Base-by-base conservation (phyloP, 345 rosid species). In the Salix udensis region DNA sequence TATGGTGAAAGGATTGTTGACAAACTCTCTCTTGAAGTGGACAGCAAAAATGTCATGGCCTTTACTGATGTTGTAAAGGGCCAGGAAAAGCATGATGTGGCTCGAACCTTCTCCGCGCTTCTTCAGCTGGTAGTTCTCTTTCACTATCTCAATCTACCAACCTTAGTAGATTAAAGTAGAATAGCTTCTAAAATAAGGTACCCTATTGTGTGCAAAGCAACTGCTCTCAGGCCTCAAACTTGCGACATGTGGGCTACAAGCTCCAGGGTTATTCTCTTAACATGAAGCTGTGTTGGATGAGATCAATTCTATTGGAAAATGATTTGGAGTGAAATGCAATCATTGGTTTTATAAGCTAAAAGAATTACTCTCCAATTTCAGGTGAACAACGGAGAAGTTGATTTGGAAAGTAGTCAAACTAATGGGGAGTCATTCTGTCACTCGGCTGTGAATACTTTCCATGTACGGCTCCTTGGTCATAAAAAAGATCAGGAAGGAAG, bases 321-420 rank as follows among this genome's bases (percentile, higher is more conserved):
- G 19, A 36, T 70, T 69, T 24, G 34, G 24, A 55, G 50, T 66
- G 34, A 13, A 37, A 19, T 50, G 4, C 44, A 53, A 16, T 40
- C 37, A 9, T 65, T 52, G 18, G 46, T 65, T 62, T 30, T 2
- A 26, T 46, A 39, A 18, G 44, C 18, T 9, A 50, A n/a, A 70
- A 37, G 23, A 39, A 5, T 48, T 37, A 40, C 18, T 70, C 83
- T 44, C 18, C 14, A 55, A 34, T 80, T 67, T 64, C 91, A 96
- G 99, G 98, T 94, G 81, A 96, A 96, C 84, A 92, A 92, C 80
- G 91, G 92, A 83, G 97, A 92, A 55, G 89, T 96, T 74, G 87
- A 83, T 76, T 84, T 96, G 75, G 92, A 91, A 37, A 86, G 82
- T 79, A 81, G 85, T 53, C 89, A 84, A 44, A 75, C 36, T 60